Evolutionary conservation across 2,329 filamentous ascomycete species (phyloP), one percentile per base, ranked within the genome.

Genomic region (Stemphylium beticola): DNA sequence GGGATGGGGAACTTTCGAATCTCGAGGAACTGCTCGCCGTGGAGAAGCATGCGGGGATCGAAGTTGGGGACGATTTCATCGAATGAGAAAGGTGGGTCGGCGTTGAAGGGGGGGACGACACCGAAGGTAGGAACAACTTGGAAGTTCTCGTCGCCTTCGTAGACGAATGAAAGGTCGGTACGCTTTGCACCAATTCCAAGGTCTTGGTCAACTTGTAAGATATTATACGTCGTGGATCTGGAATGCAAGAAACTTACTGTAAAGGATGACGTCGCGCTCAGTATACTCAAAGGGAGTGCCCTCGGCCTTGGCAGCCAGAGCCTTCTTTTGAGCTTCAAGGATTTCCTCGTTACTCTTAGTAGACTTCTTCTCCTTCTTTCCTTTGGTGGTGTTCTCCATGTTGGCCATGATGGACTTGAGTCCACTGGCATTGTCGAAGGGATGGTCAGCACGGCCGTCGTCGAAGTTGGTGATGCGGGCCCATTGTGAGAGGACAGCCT

Each of bases 11-110:
- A 96, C 77, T 93, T 92, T 74, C 88, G 87, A 71, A 99, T 85
- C 79, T 99, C 95, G 61, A 99, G 91, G 80, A 93, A 99, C 78
- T 99, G 95, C 83, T 99, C 95, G 73, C 95, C 95, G 80, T 99
- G 95, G 20, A 99, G 89, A 45, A 99, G 87, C 92, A 97, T 97
- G 92, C 96, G 97, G 58, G 93, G 93, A 33, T 87, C 92, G 83
- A 97, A 99, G 83, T 98, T 96, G 75, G 93, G 92, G 24, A 98
- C 89, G 58, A 99, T 85, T 53, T 93, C 86, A 71, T 87, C 85
- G 68, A 95, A 84, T 76, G 83, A 87, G 81, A 90, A 98, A 24
- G 93, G 91, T 57, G 87, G 81, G 64, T 90, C 83, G 57, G 92
- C 88, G 78, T 89, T 89, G 81, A 98, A 97, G 68, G 88, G 90